Evolutionary conservation across 164 flowering plant genomes (phyloP).

Genomic region (Tetracentron sinense): DNA sequence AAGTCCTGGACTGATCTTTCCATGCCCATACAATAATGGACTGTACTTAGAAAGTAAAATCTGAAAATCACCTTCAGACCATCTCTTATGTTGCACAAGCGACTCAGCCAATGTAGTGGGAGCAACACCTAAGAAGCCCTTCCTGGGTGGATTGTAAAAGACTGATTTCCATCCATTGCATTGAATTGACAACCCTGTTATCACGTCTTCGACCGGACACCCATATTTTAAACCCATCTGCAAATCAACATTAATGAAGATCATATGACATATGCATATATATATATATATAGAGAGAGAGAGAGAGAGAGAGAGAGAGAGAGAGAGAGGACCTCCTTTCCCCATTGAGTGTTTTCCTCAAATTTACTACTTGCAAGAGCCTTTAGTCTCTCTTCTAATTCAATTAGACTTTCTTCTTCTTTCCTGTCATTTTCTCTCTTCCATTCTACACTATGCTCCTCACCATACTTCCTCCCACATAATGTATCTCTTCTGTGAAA

Average conservation of each 20-base stretch:
- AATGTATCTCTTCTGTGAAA: conserved; percentile 64
- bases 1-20: conserved; percentile 42
- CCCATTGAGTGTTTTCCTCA: too few species aligned
- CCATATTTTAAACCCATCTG: conserved; percentile 75
- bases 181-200: conserved; percentile 61
- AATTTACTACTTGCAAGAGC: too few species aligned
- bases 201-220: conserved; percentile 58
- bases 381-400: too few species aligned
- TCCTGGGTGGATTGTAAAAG: conserved; percentile 38
- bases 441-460: too few species aligned
- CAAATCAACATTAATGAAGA: background rate
- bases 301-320: background rate
- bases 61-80: conserved; percentile 75
- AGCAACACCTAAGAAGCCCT: conserved; percentile 54
- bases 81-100: conserved; percentile 72
- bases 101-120: conserved; percentile 40
- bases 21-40: conserved; percentile 45
- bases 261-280: background rate
- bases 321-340: too few species aligned
- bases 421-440: too few species aligned
- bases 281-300: too few species aligned
- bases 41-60: conserved; percentile 47
- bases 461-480: conserved; percentile 44
- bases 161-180: conserved; percentile 67
- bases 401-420: too few species aligned